A percentile compares a stretch with the other conserved stretches of the same genome.
Evolutionary conservation across 2,329 filamentous ascomycete genomes (phyloP).

Genomic region (Neoscytalidium dimidiatum): DNA sequence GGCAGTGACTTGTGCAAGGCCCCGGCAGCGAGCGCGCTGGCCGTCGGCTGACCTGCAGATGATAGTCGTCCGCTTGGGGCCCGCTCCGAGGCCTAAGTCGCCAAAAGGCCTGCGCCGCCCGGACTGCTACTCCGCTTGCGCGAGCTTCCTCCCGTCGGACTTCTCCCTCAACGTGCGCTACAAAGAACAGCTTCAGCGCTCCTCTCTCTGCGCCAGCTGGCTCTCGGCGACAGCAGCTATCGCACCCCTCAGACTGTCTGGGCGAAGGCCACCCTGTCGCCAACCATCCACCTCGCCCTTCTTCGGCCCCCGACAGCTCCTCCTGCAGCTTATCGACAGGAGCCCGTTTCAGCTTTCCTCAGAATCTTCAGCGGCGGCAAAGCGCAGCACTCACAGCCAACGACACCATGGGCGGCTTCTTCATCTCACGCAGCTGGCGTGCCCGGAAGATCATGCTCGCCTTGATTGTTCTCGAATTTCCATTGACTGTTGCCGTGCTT

Average conservation of each 20-base stretch:
- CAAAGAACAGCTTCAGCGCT: neutral
- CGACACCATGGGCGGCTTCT: slow-evolving; percentile 36
- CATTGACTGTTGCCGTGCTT: slow-evolving; percentile 64
- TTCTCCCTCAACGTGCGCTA: neutral
- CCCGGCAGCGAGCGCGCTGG: slow-evolving; percentile 6
- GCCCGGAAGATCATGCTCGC: slow-evolving; percentile 53
- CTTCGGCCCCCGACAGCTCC: slow-evolving; percentile 1
- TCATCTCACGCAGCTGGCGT: slow-evolving; percentile 59
- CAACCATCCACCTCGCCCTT: neutral
- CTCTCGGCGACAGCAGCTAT: neutral
- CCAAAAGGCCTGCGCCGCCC: slow-evolving; percentile 15
- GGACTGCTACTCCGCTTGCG: neutral
- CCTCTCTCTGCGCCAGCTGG: neutral
- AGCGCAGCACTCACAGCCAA: slow-evolving; percentile 6
- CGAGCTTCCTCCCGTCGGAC: neutral
- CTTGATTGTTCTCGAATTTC: slow-evolving; percentile 67
- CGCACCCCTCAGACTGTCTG: neutral
- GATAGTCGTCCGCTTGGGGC: neutral
- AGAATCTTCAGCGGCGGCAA: slow-evolving; percentile 2
- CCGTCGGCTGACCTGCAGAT: slow-evolving; percentile 16
- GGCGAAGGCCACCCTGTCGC: neutral
- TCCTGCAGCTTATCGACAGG: slow-evolving; percentile 4
- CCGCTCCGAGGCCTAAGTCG: neutral
- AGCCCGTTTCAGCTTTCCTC: slow-evolving; percentile 7
- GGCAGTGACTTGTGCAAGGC: slow-evolving; percentile 11